These are phyloP conservation scores for Xylaria castorea DNA, from an alignment of 495 filamentous ascomycete genomes.

Conservation along the genomic window DNA sequence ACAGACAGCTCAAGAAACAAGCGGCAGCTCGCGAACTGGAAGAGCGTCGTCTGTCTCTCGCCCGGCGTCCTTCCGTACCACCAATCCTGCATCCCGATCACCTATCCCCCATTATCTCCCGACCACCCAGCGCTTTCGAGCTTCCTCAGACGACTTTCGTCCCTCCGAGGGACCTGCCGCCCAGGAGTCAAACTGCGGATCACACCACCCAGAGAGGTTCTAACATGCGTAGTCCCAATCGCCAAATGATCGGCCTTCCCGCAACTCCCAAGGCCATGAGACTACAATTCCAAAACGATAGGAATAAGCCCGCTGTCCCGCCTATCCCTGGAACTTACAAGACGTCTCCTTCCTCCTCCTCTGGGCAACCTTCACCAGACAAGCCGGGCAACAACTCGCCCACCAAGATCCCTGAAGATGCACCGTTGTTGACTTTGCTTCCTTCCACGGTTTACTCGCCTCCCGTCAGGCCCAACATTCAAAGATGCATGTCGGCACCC, in stretches of 20 bases:
- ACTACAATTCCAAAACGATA: slow-evolving; percentile 70
- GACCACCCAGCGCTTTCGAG: slow-evolving; percentile 49
- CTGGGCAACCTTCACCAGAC: slow-evolving; percentile 39
- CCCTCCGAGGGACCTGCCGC: slow-evolving; percentile 48
- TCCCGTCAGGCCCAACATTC: slow-evolving; percentile 60
- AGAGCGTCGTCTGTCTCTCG: slow-evolving; percentile 81
- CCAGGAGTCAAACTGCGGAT: slow-evolving; percentile 56
- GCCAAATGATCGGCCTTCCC: slow-evolving; percentile 71
- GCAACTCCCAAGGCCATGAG: slow-evolving; percentile 88
- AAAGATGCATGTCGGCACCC: slow-evolving; percentile 76
- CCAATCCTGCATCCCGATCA: slow-evolving; percentile 79
- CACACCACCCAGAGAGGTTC: slow-evolving; percentile 42
- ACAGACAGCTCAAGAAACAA: slow-evolving; percentile 70
- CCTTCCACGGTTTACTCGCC: slow-evolving; percentile 71
- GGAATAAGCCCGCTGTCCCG: slow-evolving; percentile 68
- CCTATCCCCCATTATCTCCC: slow-evolving; percentile 50
- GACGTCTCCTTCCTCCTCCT: slow-evolving; percentile 38
- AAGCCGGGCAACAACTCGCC: slow-evolving; percentile 38
- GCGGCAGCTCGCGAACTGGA: slow-evolving; percentile 85
- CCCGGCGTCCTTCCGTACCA: slow-evolving; percentile 77
- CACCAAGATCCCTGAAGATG: slow-evolving; percentile 32
- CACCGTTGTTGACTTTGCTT: slow-evolving; percentile 52
- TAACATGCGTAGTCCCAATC: slow-evolving; percentile 54
- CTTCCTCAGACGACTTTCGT: slow-evolving; percentile 51
- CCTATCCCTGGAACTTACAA: slow-evolving; percentile 64